Base-by-base conservation (phyloP, 129 eudicot species). In the Pseudognaphalium luteoalbum region DNA sequence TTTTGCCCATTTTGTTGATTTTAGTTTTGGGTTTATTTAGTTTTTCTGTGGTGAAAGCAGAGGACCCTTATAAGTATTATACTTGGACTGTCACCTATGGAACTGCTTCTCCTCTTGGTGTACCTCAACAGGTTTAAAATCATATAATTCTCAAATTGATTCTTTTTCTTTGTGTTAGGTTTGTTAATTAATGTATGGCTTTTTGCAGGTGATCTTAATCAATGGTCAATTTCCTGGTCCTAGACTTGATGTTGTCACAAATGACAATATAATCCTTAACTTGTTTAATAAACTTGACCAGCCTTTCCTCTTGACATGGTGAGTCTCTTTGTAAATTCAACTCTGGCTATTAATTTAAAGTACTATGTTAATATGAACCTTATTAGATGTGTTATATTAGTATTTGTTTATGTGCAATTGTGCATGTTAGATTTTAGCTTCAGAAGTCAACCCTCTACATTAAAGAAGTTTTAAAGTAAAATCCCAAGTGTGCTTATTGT, bases 211-310 rank as follows among this genome's bases (percentile, higher is more conserved):
- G 7, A 94, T 94, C 47, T 96, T 91, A 61, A 89, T 95, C 74
- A 95, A 95, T 81, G 99, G 97, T 35, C 97, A 91, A 63, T 95
- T 95, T 74, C 97, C 99, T 72, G 99, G 97, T 70, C 99, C 99
- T 21, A 83, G 62, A 11, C 89, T 95, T 73, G 94, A 91, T 82
- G 70, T 83, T 69, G 90, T 86, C 51, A 91, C 99, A 30, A 95
- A 95, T 76, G 96, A 95, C 74, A 95, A 95, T 79, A 82, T 91
- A 14, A 57, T 91, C 75, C 80, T 95, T 65, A 86, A 87, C 75
- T 84, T 95, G 62, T 16, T 84, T 73, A 95, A 95, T 73, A 89
- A 95, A 78, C 75, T 95, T 35, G 96, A 95, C 82, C 77, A 87
- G 68, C 96, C 97, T 21, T 83, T 95, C 83, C 97, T 95, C 70